Base-by-base conservation (phyloP, 345 rosid species). In the Cardiospermum halicacabum region DNA sequence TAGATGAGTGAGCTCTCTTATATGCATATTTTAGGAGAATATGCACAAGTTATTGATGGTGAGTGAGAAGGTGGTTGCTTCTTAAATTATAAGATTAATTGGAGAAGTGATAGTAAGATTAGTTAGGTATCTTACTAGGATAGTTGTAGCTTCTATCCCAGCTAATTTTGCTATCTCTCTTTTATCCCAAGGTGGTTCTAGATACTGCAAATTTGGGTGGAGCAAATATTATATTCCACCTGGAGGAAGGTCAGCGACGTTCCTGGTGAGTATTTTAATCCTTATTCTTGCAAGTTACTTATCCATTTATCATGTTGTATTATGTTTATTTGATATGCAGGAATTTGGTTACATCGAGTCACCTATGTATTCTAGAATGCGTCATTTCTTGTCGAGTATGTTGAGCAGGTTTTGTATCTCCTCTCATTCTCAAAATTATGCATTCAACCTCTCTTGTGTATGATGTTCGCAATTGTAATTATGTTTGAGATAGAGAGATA, bases 151-250 rank as follows among this genome's bases (percentile, higher is more conserved):
- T 19, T 39, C 21, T 69, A 9, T 45, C 60, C 25, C 12, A 15
- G 58, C 16, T 5, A 61, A 32, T 16, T 15, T 31, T 50, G 4
- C 39, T 18, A 16, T 13, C 19, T 47, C 18, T n/a, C 3, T 40
- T n/a, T 31, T 45, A 7, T 64, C 43, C 49, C 68, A 59, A 93
- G 98, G 97, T 76, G 96, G 98, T 60, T 88, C 97, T 31, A 97
- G 98, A 47, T 90, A 90, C 69, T 88, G 96, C 74, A 93, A 93
- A 71, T 90, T 48, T 78, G 98, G 97, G 7, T 81, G 98, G 98
- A 93, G 92, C 82, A 86, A 86, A 67, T 80, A 65, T 78, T 78
- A 66, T 69, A 3, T 71, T 66, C 98, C 96, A 36, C 84, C 94
- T 70, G 98, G 91, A n/a, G n/a, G n/a, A 21, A 81, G 77, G 16